Percentiles rank a stretch among this genome's conserved stretches.
phyloP scores from a whole-genome alignment of 2,329 filamentous ascomycete genomes.

The Paradendryphiella salina region DNA sequence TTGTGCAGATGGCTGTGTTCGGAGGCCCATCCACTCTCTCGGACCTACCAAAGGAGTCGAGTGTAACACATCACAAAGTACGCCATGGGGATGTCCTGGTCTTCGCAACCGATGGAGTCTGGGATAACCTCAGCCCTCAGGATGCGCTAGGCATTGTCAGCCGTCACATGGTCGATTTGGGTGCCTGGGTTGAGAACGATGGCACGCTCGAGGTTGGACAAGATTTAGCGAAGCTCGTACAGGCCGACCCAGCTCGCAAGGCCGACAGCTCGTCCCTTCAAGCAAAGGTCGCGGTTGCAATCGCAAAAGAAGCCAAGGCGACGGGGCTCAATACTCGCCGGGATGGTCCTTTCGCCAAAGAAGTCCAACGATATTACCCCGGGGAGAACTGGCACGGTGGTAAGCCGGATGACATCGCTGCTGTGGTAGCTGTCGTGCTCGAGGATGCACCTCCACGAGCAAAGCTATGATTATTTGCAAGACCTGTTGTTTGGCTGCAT shows the following conservation, averaged over 20 bases:
- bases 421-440: constrained; percentile 64
- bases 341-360: constrained; percentile 92
- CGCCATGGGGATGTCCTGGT: constrained; percentile 92
- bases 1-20: constrained; percentile 79
- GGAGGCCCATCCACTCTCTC: constrained; percentile 70
- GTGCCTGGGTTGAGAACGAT: constrained; percentile 70
- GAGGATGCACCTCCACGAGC: constrained; percentile 25
- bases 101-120: constrained; percentile 91
- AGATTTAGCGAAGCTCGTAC: constrained; percentile 60
- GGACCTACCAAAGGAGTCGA: constrained; percentile 82
- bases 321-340: constrained; percentile 80
- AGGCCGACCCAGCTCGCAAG: constrained; percentile 51
- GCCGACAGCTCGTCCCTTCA: constrained; percentile 65
- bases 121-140: constrained; percentile 92
- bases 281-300: constrained; percentile 74
- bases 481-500: constrained; percentile 29
- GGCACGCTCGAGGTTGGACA: constrained; percentile 58
- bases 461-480: constrained; percentile 24
- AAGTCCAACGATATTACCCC: constrained; percentile 86
- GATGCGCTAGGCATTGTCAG: constrained; percentile 83
- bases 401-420: constrained; percentile 95
- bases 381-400: constrained; percentile 86
- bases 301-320: constrained; percentile 79
- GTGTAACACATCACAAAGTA: constrained; percentile 73
- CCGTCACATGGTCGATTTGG: constrained; percentile 70